Percentiles rank a stretch among this genome's conserved stretches.
phyloP scores from a whole-genome alignment of 192 early-diverging fungal genomes.

The Spinellus fusiger region DNA sequence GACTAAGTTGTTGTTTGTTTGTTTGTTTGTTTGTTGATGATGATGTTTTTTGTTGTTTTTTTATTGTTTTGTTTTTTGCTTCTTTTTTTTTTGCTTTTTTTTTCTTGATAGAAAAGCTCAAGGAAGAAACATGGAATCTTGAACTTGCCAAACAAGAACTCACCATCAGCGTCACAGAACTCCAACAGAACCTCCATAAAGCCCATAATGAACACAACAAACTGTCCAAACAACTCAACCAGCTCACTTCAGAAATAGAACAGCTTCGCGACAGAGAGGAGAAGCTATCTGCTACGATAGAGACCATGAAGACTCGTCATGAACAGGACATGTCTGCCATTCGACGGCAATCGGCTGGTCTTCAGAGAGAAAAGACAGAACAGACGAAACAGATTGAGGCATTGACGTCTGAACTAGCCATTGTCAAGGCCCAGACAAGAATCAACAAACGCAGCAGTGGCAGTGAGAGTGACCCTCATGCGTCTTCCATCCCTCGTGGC shows the following conservation, averaged over 20 bases:
- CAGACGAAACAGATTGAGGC: conserved; percentile 53
- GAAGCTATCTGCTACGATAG: conserved; percentile 33
- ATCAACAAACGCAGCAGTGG: neutral
- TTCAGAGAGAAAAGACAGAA: conserved; percentile 62
- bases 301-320: conserved; percentile 43
- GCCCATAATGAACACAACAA: conserved; percentile 15
- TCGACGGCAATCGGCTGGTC: conserved; percentile 39
- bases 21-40: too few species aligned
- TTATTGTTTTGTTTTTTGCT: neutral
- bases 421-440: conserved; percentile 20
- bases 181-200: conserved; percentile 18
- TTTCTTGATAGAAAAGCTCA: conserved; percentile 16
- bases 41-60: neutral
- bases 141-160: conserved; percentile 29
- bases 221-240: conserved; percentile 11
- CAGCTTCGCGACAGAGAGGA: conserved; percentile 49
- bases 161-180: conserved; percentile 14
- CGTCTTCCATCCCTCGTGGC: neutral
- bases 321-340: conserved; percentile 53
- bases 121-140: conserved; percentile 29
- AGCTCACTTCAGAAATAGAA: conserved; percentile 17
- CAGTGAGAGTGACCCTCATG: neutral
- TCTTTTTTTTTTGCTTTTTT: neutral
- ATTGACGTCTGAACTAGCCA: conserved; percentile 45
- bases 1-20: neutral